Evolutionary conservation across 2,329 filamentous ascomycete species (phyloP).

Genomic region (Acrodontium crateriforme): DNA sequence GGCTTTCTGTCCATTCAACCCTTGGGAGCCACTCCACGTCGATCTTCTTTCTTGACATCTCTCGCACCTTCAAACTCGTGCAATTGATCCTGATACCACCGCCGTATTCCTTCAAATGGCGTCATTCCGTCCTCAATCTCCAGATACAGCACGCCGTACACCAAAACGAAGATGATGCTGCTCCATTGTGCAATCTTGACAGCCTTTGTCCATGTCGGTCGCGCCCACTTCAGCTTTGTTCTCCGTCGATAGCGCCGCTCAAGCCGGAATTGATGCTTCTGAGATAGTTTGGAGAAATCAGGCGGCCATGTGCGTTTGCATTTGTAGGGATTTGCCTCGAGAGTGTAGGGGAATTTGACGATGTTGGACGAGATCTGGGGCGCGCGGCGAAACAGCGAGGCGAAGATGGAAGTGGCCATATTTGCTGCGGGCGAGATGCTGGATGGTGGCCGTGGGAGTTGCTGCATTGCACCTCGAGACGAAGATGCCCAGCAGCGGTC

Average conservation of each 20-base stretch:
- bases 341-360: conserved; percentile 18
- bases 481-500: too few relatives aligned
- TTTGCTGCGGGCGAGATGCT: background rate
- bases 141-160: conserved; percentile 49
- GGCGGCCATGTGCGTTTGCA: conserved; percentile 67
- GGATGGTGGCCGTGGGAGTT: background rate
- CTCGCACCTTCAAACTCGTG: background rate
- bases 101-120: conserved; percentile 39
- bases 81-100: conserved; percentile 4
- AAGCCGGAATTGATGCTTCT: conserved; percentile 61
- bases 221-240: conserved; percentile 44
- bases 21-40: too few relatives aligned
- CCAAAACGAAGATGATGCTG: conserved; percentile 39
- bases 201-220: conserved; percentile 51
- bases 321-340: conserved; percentile 45
- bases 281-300: conserved; percentile 54
- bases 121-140: conserved; percentile 27
- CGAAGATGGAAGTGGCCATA: conserved; percentile 14
- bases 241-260: conserved; percentile 68
- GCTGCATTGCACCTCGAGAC: too few relatives aligned
- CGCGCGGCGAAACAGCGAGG: conserved; percentile 12
- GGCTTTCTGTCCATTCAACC: too few relatives aligned
- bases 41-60: too few relatives aligned
- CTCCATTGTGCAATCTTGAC: conserved; percentile 52
- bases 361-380: conserved; percentile 8